phyloP scores from a whole-genome alignment of 2,329 filamentous ascomycete species.

The Monosporascus sp. region DNA sequence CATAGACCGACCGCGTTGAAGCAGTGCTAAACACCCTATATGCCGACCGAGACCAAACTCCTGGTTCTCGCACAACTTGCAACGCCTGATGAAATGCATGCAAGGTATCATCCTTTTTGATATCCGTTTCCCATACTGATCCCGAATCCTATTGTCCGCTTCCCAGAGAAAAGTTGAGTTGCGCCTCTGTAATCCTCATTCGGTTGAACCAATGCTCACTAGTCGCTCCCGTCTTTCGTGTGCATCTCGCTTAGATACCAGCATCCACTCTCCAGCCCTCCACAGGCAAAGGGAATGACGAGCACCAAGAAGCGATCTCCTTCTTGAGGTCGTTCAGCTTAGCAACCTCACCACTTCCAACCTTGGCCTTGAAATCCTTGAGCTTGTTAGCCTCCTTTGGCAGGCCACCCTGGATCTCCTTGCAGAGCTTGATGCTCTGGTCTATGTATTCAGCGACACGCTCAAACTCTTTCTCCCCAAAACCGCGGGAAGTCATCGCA shows the following conservation, averaged over 20 bases:
- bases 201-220: conserved; percentile 24
- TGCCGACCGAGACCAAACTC: conserved; percentile 19
- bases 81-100: conserved; percentile 30
- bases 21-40: conserved; percentile 27
- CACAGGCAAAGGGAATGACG: conserved; percentile 87
- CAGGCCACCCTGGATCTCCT: conserved; percentile 75
- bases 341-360: conserved; percentile 68
- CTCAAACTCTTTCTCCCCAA: conserved; percentile 88
- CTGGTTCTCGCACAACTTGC: conserved; percentile 23
- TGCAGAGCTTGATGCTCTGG: conserved; percentile 80
- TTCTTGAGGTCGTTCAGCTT: conserved; percentile 82
- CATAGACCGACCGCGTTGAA: conserved; percentile 33
- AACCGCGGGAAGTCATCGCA: conserved; percentile 94
- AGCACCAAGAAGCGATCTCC: conserved; percentile 85
- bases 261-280: conserved; percentile 63
- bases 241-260: conserved; percentile 41
- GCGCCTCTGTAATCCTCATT: conserved; percentile 19
- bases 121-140: conserved; percentile 16
- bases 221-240: conserved; percentile 8
- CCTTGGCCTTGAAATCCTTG: conserved; percentile 98
- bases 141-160: conserved; percentile 15
- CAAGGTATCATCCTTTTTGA: conserved; percentile 19
- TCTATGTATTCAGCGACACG: conserved; percentile 88
- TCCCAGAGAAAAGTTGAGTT: conserved; percentile 28
- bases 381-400: conserved; percentile 99